These are phyloP conservation scores for Royoungia palumana DNA, from an alignment of 768 basidiomycete species.

Conservation along the genomic window DNA sequence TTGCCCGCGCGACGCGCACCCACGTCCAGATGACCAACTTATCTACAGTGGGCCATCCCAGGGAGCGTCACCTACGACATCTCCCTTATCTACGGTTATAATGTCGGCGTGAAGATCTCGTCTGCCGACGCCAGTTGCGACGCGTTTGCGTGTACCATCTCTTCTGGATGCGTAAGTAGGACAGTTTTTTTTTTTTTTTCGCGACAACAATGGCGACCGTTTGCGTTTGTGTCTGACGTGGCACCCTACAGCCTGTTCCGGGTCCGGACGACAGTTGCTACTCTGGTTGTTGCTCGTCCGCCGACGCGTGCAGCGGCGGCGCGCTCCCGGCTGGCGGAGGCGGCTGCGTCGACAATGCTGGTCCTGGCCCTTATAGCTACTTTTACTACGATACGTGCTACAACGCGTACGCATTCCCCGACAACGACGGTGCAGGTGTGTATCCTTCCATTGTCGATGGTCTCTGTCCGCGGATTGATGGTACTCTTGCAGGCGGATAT, in stretches of 20 bases:
- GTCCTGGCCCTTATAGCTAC: conserved; percentile 16
- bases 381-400: conserved; percentile 19
- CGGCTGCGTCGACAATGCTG: conserved; percentile 11
- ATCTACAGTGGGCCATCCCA: conserved; percentile 2
- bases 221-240: neutral
- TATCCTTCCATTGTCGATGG: neutral
- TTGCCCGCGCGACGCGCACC: too few species aligned
- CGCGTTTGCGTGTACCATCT: conserved; percentile 17
- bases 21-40: too few species aligned
- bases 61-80: conserved; percentile 19
- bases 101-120: conserved; percentile 22
- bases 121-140: conserved; percentile 14
- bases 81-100: conserved; percentile 24
- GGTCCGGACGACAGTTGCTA: conserved; percentile 19
- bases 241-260: conserved; percentile 10
- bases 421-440: conserved; percentile 20
- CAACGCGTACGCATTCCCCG: conserved; percentile 21
- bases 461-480: neutral
- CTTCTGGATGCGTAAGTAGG: conserved; percentile 14
- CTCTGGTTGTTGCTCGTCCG: conserved; percentile 20
- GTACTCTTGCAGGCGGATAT: conserved; percentile 4
- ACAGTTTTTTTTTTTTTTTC: too few species aligned
- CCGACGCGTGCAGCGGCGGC: conserved; percentile 11
- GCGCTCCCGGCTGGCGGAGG: conserved; percentile 13
- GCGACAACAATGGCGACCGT: neutral